Conservation (phyloP, 495 filamentous ascomycete species). For the Xylaria castorea region DNA sequence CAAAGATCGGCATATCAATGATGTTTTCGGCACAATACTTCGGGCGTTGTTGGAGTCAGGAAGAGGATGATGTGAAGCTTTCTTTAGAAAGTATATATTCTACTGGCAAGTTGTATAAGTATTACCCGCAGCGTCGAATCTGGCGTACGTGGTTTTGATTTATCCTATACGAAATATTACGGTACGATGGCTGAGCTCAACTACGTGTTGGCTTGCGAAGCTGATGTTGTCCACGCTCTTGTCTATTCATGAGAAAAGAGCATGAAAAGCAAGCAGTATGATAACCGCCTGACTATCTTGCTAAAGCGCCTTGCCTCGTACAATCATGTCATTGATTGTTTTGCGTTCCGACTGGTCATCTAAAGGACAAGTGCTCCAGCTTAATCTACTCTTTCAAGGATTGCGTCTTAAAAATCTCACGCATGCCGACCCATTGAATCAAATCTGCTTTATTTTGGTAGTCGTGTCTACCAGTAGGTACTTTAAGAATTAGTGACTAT, state of each 20-base stretch:
- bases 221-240: background rate
- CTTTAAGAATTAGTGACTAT: background rate
- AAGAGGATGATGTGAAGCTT: background rate
- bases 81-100: slow-evolving; percentile 22
- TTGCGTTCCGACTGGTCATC: background rate
- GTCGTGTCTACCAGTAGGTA: background rate
- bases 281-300: background rate
- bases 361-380: background rate
- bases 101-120: slow-evolving; percentile 4
- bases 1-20: slow-evolving; percentile 29
- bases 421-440: background rate
- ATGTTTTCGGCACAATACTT: slow-evolving; percentile 17
- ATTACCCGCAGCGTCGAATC: slow-evolving; percentile 13
- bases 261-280: background rate
- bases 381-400: background rate
- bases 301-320: background rate
- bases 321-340: background rate
- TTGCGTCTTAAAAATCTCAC: background rate
- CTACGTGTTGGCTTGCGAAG: background rate
- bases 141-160: background rate
- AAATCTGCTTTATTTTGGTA: background rate
- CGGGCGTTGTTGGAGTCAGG: slow-evolving; percentile 18
- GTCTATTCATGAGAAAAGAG: background rate
- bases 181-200: background rate
- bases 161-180: background rate